Base-by-base conservation (phyloP, 495 filamentous ascomycete species). In the Melanomma pulvis-pyrius region DNA sequence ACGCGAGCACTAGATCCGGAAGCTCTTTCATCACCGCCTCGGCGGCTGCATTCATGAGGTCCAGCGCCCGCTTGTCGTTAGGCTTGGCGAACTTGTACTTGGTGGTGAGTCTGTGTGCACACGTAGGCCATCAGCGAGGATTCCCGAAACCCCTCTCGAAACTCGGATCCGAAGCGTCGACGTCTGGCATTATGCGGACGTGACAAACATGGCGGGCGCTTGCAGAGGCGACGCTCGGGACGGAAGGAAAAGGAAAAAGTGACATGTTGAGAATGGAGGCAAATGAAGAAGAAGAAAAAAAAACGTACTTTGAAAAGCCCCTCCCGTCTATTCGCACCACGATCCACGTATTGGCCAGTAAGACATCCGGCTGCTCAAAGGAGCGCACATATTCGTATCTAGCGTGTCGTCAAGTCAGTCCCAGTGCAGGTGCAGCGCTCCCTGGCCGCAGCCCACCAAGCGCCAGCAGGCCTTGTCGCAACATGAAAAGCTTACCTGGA, bases 41-140 rank as follows among this genome's bases (percentile, higher is more conserved):
- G 1, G 94, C 94, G 1, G 91, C 91, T 2, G 87, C 90, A 73
- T 98, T 98, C 94, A 97, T 97, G 68, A 98, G 86, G 77, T 94
- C 84, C 2, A 97, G 80, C 28, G 93, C 94, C 49, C 88, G 84
- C 54, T 82, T 82, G 75, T 98, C 94, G 79, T 97, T 98, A 19
- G 94, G 94, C 72, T 97, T 98, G 64, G 85, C 81, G 72, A 96
- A 98, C 5, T 74, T 79, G 78, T 98, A 92, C 69, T 90, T 93
- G 58, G 82, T 80, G 44, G 90, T 90, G 63, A 97, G 86, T 72
- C 88, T 94, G 47, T 22, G 36, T 26, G 50, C 30, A 39, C 24
- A 19, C 9, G 29, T 28, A 24, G 39, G 13, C 36, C 9, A 54
- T 49, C 29, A 67, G 30, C 39, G 66, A 26, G 13, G 13, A 54